These are phyloP conservation scores for Mucor mucedo DNA, from an alignment of 371 early-diverging fungal genomes.

Conservation along the genomic window DNA sequence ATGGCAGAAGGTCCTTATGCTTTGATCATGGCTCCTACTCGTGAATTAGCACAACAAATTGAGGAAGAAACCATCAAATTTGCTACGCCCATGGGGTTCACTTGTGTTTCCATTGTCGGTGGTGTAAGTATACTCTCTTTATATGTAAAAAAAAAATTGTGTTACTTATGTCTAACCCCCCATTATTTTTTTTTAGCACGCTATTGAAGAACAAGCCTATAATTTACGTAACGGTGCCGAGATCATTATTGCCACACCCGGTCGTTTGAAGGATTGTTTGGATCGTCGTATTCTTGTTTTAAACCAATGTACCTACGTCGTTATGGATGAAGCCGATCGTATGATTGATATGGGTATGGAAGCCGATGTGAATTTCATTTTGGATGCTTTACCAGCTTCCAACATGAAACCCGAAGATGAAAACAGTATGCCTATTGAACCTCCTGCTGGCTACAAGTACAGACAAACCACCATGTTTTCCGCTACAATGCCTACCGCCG, in stretches of 20 bases:
- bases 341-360: constrained; percentile 99
- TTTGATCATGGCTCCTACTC: constrained; percentile 95
- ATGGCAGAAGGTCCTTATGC: constrained; percentile 90
- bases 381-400: constrained; percentile 90
- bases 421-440: constrained; percentile 44
- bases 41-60: constrained; percentile 96
- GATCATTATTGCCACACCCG: constrained; percentile 98
- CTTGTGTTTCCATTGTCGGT: constrained; percentile 91
- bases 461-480: constrained; percentile 99
- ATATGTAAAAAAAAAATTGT: constrained; percentile 3
- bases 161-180: not conserved
- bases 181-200: constrained; percentile 52
- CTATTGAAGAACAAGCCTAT: constrained; percentile 85
- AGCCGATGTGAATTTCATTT: constrained; percentile 91
- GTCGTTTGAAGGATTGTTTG: constrained; percentile 90
- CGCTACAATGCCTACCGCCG: constrained; percentile 98
- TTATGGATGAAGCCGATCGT: constrained; percentile 98
- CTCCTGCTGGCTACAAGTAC: constrained; percentile 60
- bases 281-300: constrained; percentile 85
- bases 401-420: constrained; percentile 87
- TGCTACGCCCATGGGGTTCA: constrained; percentile 79
- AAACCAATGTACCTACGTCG: constrained; percentile 88
- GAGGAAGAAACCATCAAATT: constrained; percentile 90
- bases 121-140: constrained; percentile 62
- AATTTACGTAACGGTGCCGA: constrained; percentile 87